Base-by-base conservation (phyloP, 306 rosid genomes). In the Begonia masoniana region DNA sequence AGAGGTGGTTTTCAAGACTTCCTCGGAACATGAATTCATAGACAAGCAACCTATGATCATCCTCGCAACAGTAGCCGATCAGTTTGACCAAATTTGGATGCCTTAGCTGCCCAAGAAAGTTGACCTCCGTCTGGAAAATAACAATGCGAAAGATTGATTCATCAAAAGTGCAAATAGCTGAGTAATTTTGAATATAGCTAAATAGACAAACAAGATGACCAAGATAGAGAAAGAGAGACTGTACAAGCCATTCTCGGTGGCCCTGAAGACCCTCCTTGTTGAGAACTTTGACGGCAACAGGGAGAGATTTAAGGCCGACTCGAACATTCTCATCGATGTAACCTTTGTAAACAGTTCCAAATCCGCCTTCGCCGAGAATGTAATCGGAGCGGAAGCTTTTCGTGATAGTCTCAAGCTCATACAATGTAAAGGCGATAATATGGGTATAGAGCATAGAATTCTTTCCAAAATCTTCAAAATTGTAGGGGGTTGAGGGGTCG, bases 1-100 rank as follows among this genome's bases (percentile, higher is more conserved):
- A 92, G 19, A 92, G 69, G 74, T 86, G 99, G 72, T 92, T 86
- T 72, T 92, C 99, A 8, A 92, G 67, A 73, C 99, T 92, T 60
- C 99, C 99, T 52, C 99, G 76, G 66, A 92, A 92, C 99, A 92
- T 86, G 73, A 92, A 92, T 76, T 92, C 96, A 13, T 92, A 92
- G 4, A 92, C 99, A 8, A 92, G 99, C 69, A 92, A 65, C 66
- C 99, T 76, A 69, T 87, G 96, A 50, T 92, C 99, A 7, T 92
- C 99, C 74, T 92, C 96, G 51, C 99, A 92, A 68, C 99, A 92
- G 54, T 92, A 92, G 4, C 99, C 99, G 17, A 92, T 92, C 93
- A 92, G 71, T 75, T 92, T 92, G 14, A 87, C 99, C 53, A 92
- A 85, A 82, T 92, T 86, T 2, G 96, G 87, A 72, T 92, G 99